These are phyloP conservation scores for Lactarius quietus DNA, from an alignment of 768 basidiomycete genomes.

Conservation along the genomic window DNA sequence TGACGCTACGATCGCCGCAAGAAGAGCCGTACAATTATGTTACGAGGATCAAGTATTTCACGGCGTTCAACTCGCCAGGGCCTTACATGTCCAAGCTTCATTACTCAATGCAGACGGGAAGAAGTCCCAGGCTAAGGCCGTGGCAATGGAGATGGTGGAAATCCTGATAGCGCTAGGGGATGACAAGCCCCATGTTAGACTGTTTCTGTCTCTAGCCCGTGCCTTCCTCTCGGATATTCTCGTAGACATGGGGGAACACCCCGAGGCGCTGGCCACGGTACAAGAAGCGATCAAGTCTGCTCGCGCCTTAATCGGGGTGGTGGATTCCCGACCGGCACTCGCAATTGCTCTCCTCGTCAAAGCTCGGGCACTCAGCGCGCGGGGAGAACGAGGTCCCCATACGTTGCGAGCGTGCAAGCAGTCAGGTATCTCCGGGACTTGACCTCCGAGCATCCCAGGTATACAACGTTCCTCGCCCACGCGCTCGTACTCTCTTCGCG, in stretches of 20 bases:
- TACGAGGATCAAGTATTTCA: constrained; percentile 18
- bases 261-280: constrained; percentile 7
- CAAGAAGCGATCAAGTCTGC: constrained; percentile 18
- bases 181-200: constrained; percentile 11
- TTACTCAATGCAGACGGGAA: constrained; percentile 3
- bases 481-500: constrained; percentile 13
- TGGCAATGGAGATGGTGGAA: constrained; percentile 14
- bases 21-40: constrained; percentile 13
- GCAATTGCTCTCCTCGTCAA: constrained; percentile 12
- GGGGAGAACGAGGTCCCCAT: constrained; percentile 13
- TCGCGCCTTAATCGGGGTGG: constrained; percentile 13
- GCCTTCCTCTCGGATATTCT: constrained; percentile 16
- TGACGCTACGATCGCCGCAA: not conserved
- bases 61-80: constrained; percentile 19
- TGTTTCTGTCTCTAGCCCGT: constrained; percentile 11
- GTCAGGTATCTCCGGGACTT: constrained; percentile 11
- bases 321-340: constrained; percentile 16
- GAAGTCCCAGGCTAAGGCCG: constrained; percentile 12
- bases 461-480: constrained; percentile 5
- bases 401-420: constrained; percentile 10
- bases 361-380: constrained; percentile 7
- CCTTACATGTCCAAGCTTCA: constrained; percentile 8
- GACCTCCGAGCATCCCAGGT: constrained; percentile 10
- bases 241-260: constrained; percentile 7
- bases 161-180: constrained; percentile 4